These are phyloP conservation scores for Yueomyces sp. DNA, from an alignment of 1,139 yeast genomes.

Conservation along the genomic window DNA sequence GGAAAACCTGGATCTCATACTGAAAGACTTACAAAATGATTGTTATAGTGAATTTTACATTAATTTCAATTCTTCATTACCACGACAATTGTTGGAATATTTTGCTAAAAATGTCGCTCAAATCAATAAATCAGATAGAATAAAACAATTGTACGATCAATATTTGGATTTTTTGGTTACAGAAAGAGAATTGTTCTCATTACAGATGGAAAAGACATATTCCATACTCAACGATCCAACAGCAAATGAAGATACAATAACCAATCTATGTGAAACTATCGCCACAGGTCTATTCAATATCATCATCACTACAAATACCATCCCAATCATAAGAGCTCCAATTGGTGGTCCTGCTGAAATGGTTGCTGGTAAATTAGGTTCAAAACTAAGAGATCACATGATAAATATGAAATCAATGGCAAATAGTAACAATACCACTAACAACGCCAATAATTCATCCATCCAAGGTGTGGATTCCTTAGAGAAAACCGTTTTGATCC, in stretches of 20 bases:
- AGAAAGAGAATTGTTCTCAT: constrained; percentile 79
- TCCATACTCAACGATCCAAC: constrained; percentile 56
- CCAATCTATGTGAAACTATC: constrained; percentile 50
- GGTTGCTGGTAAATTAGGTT: constrained; percentile 77
- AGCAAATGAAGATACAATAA: constrained; percentile 66
- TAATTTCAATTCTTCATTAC: constrained; percentile 73
- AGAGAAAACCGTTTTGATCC: constrained; percentile 63
- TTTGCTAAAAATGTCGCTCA: constrained; percentile 74
- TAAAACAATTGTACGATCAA: constrained; percentile 86
- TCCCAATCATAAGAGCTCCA: constrained; percentile 87
- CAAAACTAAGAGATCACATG: constrained; percentile 71
- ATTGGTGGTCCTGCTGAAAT: constrained; percentile 92
- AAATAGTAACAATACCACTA: constrained; percentile 5
- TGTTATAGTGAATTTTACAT: constrained; percentile 70
- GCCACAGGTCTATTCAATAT: constrained; percentile 74
- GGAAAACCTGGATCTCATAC: constrained; percentile 55
- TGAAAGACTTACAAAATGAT: constrained; percentile 60
- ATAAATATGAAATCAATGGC: constrained; percentile 43
- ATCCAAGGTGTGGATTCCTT: constrained; percentile 9
- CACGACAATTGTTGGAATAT: constrained; percentile 71
- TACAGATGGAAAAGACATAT: constrained; percentile 59
- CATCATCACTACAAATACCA: constrained; percentile 60
- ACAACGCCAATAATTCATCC: constrained; percentile 21
- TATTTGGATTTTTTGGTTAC: constrained; percentile 84
- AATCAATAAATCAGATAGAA: constrained; percentile 54